A percentile compares a stretch with the other conserved stretches of the same genome.
Conservation (phyloP, 2,329 filamentous ascomycete genomes). For the Talaromyces sp. region DNA sequence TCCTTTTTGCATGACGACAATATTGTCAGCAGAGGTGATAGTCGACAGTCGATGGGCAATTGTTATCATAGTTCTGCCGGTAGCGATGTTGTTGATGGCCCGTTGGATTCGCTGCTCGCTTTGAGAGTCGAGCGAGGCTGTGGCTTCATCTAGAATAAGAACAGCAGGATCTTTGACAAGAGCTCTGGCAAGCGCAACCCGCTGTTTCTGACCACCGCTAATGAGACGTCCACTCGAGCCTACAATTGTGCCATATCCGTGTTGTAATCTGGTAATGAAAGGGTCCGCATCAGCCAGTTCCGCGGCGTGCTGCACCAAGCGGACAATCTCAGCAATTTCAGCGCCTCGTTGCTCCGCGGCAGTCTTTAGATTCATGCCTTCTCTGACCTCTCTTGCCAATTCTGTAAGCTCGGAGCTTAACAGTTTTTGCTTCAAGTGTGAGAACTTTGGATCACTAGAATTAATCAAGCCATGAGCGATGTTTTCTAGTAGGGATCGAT, state of each 20-base stretch:
- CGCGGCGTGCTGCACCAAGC: slow-evolving; percentile 29
- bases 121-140: slow-evolving; percentile 89
- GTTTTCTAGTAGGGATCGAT: slow-evolving; percentile 53
- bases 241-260: slow-evolving; percentile 88
- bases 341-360: slow-evolving; percentile 24
- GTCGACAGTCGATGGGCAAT: slow-evolving; percentile 95
- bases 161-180: slow-evolving; percentile 90
- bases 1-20: slow-evolving; percentile 85
- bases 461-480: slow-evolving; percentile 51
- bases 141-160: slow-evolving; percentile 90
- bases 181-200: slow-evolving; percentile 88
- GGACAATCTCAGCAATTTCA: slow-evolving; percentile 28
- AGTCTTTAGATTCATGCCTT: slow-evolving; percentile 24
- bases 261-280: slow-evolving; percentile 55
- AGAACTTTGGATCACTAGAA: slow-evolving; percentile 28
- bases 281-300: slow-evolving; percentile 26
- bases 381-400: slow-evolving; percentile 24
- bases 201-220: slow-evolving; percentile 93
- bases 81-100: slow-evolving; percentile 77
- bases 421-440: slow-evolving; percentile 25
- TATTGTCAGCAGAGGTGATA: slow-evolving; percentile 90
- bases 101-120: slow-evolving; percentile 93
- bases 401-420: slow-evolving; percentile 27
- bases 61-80: slow-evolving; percentile 87
- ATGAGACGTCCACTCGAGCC: slow-evolving; percentile 89